Percentiles rank a stretch among this genome's conserved stretches.
Conservation (phyloP, 2,329 filamentous ascomycete genomes). For the Aspergillus texensis region DNA sequence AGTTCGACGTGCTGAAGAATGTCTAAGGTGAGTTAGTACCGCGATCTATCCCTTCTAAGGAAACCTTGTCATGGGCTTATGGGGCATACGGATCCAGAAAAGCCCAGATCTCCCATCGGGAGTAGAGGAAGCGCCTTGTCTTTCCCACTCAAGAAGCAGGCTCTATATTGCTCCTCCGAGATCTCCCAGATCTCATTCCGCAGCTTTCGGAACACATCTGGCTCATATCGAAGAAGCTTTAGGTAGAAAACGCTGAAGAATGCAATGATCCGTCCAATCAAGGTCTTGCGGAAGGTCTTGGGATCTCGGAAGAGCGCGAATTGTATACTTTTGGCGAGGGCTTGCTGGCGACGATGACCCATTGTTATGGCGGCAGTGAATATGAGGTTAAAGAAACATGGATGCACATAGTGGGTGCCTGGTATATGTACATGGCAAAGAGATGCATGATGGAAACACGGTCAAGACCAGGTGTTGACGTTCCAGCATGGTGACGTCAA, state of each 20-base stretch:
- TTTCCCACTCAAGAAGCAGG: constrained; percentile 52
- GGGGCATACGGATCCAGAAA: constrained; percentile 64
- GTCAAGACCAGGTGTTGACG: background rate
- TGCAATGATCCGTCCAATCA: constrained; percentile 51
- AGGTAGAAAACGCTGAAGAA: constrained; percentile 60
- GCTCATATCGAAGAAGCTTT: constrained; percentile 50
- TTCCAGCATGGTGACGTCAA: constrained; percentile 21
- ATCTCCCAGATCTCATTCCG: constrained; percentile 57
- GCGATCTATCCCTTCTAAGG: background rate
- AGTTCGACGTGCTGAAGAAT: constrained; percentile 69
- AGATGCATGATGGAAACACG: background rate
- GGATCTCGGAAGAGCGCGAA: constrained; percentile 33
- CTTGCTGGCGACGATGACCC: constrained; percentile 27
- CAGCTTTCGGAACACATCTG: constrained; percentile 54
- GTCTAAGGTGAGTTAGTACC: constrained; percentile 47
- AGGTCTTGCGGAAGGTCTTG: constrained; percentile 27
- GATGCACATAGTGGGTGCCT: background rate
- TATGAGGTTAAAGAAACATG: background rate
- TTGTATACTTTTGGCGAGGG: constrained; percentile 36
- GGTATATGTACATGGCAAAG: background rate
- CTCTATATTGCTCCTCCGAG: constrained; percentile 56
- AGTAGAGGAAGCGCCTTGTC: constrained; percentile 50
- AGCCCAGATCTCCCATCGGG: constrained; percentile 69
- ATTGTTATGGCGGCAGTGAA: constrained; percentile 14
- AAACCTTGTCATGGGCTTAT: background rate